Percentiles rank a stretch among this genome's conserved stretches.
Evolutionary conservation across 345 rosid genomes (phyloP).

Genomic region (Eucalyptus microcorys): DNA sequence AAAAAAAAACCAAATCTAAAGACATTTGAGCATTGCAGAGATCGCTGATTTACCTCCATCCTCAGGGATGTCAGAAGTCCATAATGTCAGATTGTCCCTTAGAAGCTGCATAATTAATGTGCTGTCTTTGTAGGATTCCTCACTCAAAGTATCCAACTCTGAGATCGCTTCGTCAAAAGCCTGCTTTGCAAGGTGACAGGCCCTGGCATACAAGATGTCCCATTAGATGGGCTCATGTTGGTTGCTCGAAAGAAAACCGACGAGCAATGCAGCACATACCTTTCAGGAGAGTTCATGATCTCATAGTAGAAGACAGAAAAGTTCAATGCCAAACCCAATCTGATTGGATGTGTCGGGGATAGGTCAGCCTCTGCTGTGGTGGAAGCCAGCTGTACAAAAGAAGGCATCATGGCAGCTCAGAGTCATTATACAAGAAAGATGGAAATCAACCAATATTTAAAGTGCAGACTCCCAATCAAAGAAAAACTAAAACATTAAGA

Average conservation of each 20-base stretch:
- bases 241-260: neutral
- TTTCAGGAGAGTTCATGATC: slow-evolving; percentile 25
- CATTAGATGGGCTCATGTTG: neutral
- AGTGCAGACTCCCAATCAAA: neutral
- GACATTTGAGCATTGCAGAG: neutral
- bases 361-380: slow-evolving; percentile 19
- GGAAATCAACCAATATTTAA: neutral
- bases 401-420: neutral
- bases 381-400: slow-evolving; percentile 3
- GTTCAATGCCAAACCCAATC: slow-evolving; percentile 31
- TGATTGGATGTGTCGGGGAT: slow-evolving; percentile 23
- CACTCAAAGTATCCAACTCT: slow-evolving; percentile 17
- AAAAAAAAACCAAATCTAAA: neutral
- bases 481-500: neutral
- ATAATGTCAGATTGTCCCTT: slow-evolving; percentile 27
- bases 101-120: slow-evolving; percentile 30
- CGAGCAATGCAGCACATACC: neutral
- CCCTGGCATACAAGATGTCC: slow-evolving; percentile 1
- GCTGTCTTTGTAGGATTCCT: slow-evolving; percentile 30
- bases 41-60: slow-evolving; percentile 9
- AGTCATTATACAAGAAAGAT: neutral
- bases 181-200: slow-evolving; percentile 24
- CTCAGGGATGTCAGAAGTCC: slow-evolving; percentile 28
- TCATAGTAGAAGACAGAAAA: slow-evolving; percentile 29
- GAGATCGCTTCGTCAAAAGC: slow-evolving; percentile 27